Base-by-base conservation (phyloP, 768 basidiomycete species). In the Suillus tomentosus region DNA sequence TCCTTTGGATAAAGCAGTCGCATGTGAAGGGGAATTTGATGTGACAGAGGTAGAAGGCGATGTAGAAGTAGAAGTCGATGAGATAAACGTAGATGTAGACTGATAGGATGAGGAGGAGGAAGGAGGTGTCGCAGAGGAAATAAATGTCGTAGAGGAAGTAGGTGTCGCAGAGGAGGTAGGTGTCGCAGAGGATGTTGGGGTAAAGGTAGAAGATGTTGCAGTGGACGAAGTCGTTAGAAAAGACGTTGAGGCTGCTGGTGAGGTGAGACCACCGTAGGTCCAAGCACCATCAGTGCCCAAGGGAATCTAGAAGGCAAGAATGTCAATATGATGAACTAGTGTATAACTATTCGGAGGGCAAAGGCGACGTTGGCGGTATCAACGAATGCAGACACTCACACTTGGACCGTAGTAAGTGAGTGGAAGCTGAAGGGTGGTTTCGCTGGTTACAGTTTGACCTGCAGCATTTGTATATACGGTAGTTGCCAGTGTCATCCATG, bases 351-450 rank as follows among this genome's bases (percentile, higher is more conserved):
- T 22, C 5, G 22, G 5, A 57, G 37, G 4, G 55, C 14, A 39
- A 11, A n/a, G 36, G 34, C 14, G 3, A 50, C 15, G 15, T 9
- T 11, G 7, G 36, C n/a, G n/a, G 24, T 40, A 24, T 9, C 40
- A 40, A 24, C 27, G 10, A 53, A 53, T 8, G 24, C 14, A 64
- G 34, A 60, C 14, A 84, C 91, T 84, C 72, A 93, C 91, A 74
- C 88, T 87, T 61, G 92, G 91, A 37, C 92, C 92, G 68, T 84
- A 92, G 76, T 94, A 94, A 0, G 92, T 93, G 68, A 92, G 77
- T 47, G 92, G 90, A 58, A 93, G 72, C 68, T 82, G 85, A 34
- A 91, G 69, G 11, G 89, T 77, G 31, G 85, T 87, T 50, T 81
- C 79, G 15, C 89, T 91, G 56, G 84, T 79, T 62, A 86, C 69